Evolutionary conservation across 495 filamentous ascomycete genomes (phyloP), one percentile per base, ranked within the genome.

Genomic region (Paragyromitra xinjiangensis): DNA sequence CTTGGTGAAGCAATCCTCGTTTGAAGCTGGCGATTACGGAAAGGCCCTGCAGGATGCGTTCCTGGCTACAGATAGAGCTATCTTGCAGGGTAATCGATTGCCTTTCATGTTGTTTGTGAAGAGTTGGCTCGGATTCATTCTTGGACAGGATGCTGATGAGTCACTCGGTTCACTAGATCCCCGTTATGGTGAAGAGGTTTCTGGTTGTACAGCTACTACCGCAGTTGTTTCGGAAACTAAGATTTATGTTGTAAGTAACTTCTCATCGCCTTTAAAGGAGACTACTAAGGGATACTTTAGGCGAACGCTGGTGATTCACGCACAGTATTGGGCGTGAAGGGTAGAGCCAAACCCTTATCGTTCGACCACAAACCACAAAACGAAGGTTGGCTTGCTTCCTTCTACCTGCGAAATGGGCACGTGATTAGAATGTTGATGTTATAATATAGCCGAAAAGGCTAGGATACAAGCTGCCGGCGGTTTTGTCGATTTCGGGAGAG

Each of bases 351-450:
- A 84, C 95, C 96, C 14, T 87, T 99, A 64, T 99, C 95, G 6
- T 96, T 94, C 83, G 95, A 99, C 83, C 95, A 99, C 87, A 99
- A 99, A 85, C 95, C 95, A 14, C 94, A 97, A 83, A 98, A 98
- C 78, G 95, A 98, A 88, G 93, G 95, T 97, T 79, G 64, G 85
- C 64, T 62, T 76, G 7, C 42, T 50, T 29, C 39, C 12, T 63
- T 59, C 22, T 65, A 34, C 39, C 16, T 65, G 48, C 26, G 29
- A 53, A 65, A 56, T 45, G 42, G 26, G 40, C 59, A 66, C 55
- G 69, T 72, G 71, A 69, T 61, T 34, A 59, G 42, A 59, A 26
- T 45, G 44, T 64, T 82, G 58, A 81, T 45, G 3, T 55, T 77
- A 70, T 29, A 75, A 51, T 78, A 78, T 83, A 98, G 94, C 91